Evolutionary conservation across 129 eudicot genomes (phyloP).

Genomic region (Centella asiatica): DNA sequence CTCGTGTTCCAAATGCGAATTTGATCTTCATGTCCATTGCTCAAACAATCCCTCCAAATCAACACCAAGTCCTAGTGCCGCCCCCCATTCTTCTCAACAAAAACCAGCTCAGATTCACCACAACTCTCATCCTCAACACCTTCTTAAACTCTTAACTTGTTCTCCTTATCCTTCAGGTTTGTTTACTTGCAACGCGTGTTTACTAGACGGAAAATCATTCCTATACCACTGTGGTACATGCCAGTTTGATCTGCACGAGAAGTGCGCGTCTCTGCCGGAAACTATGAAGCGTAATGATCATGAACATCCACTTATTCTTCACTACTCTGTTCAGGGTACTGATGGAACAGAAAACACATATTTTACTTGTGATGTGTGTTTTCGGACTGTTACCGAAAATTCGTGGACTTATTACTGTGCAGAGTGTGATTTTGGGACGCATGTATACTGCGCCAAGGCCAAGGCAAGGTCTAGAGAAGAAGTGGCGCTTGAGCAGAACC

Average conservation of each 20-base stretch:
- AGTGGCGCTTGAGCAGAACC: not conserved
- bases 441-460: conserved; percentile 49
- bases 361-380: conserved; percentile 54
- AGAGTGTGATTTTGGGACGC: conserved; percentile 55
- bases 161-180: conserved; percentile 6
- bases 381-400: conserved; percentile 24
- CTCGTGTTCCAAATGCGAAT: conserved; percentile 5
- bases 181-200: conserved; percentile 56
- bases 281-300: conserved; percentile 43
- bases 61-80: conserved; percentile 4
- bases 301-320: conserved; percentile 40
- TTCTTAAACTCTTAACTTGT: conserved; percentile 31
- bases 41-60: conserved; percentile 3
- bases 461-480: conserved; percentile 16
- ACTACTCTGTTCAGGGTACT: conserved; percentile 18
- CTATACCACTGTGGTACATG: conserved; percentile 45
- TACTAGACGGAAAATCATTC: conserved; percentile 33
- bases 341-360: not conserved
- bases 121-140: conserved; percentile 55
- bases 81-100: not conserved
- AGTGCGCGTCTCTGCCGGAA: conserved; percentile 51
- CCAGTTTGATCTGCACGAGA: conserved; percentile 47
- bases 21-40: conserved; percentile 4
- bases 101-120: conserved; percentile 22
- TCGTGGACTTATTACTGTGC: conserved; percentile 58